Evolutionary conservation across 805 yeast species (phyloP).

Genomic region (Saturnispora galanensis): DNA sequence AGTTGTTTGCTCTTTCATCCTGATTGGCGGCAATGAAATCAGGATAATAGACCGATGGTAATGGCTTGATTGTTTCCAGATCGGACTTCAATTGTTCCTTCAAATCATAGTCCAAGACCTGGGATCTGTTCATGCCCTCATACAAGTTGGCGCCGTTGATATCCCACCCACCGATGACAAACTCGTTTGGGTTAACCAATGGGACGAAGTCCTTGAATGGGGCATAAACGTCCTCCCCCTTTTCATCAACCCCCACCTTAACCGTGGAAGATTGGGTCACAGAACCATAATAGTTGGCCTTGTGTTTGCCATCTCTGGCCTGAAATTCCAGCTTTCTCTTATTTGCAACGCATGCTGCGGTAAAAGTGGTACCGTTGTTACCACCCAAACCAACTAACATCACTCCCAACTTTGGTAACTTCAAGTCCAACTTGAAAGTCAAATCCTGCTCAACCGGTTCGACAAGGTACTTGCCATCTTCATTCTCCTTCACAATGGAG

Average conservation of each 20-base stretch:
- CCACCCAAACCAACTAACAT: constrained; percentile 94
- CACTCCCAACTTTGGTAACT: constrained; percentile 77
- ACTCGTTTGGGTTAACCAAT: constrained; percentile 81
- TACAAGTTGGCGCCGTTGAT: constrained; percentile 62
- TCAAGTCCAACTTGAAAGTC: constrained; percentile 77
- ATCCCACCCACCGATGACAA: constrained; percentile 93
- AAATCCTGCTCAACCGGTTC: constrained; percentile 65
- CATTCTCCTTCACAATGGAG: constrained; percentile 50
- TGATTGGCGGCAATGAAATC: constrained; percentile 96
- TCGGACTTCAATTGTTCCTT: constrained; percentile 64
- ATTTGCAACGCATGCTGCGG: constrained; percentile 80
- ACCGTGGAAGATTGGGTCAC: constrained; percentile 90
- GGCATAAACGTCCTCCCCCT: constrained; percentile 81
- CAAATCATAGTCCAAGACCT: constrained; percentile 78
- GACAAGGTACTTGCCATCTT: constrained; percentile 53
- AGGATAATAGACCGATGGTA: constrained; percentile 87
- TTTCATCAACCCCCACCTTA: constrained; percentile 75
- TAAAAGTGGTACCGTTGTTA: constrained; percentile 88
- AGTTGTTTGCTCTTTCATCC: constrained; percentile 82
- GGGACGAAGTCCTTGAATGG: constrained; percentile 89
- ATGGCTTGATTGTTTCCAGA: constrained; percentile 54
- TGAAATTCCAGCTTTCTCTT: constrained; percentile 67
- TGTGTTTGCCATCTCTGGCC: constrained; percentile 66
- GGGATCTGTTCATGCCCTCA: constrained; percentile 73
- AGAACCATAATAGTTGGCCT: constrained; percentile 80